Evolutionary conservation across 148 eudicot genomes (phyloP), one percentile per base, ranked within the genome.

Genomic region (Nyssa sinensis): DNA sequence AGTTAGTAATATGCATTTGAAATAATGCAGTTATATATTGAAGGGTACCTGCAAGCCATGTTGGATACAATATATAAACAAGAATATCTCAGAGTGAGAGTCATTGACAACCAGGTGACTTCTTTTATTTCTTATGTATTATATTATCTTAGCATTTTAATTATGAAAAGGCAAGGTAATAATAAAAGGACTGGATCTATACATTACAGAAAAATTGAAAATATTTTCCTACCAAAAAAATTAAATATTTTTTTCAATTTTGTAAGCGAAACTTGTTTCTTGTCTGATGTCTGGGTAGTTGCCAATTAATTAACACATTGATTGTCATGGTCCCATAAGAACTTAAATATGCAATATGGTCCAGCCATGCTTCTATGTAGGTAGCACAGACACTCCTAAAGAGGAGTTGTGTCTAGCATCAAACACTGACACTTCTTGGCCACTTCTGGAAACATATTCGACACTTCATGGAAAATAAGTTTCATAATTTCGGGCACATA

Each of bases 31-130:
- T 74, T 93, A 64, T 95, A 92, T 72, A 85, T 95, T 78, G 99
- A 95, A 93, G 99, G 99, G 61, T 95, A 95, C 78, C 84, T 95
- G 80, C 99, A 95, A 85, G 99, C 99, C 60, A 89, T 95, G 97
- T 75, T 95, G 85, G 99, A 95, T 86, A 72, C 97, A 3, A 81
- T 82, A 58, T 95, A 95, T 73, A 90, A 90, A 81, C 99, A 95
- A 81, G 99, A 95, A 82, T 95, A 90, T 83, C 86, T 95, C 62
- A 85, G 99, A 83, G 97, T 95, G 71, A 85, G 96, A 83, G 97
- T 95, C 74, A 77, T 89, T 64, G 96, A 95, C 79, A 87, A 95
- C 81, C 94, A 95, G 97, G 99, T 95, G 81, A 49, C 21, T 69
- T 67, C 33, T 37, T n/a, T 66, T 37, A 59, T 61, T 74, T 64